Conservation (phyloP, 129 eudicot genomes). For the Flaveria sonorensis region DNA sequence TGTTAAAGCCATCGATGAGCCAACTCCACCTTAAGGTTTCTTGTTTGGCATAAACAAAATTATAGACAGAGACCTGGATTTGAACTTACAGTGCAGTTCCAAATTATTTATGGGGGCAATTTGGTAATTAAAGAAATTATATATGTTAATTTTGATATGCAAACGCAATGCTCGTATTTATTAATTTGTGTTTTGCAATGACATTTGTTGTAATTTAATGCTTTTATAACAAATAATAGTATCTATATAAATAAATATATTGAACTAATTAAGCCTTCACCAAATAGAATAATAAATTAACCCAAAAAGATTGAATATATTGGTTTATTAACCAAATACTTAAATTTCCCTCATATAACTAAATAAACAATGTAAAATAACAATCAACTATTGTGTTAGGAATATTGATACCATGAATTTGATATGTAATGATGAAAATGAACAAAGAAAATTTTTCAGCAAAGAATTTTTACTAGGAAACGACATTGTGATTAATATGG, state of each 20-base stretch:
- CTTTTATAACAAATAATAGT: background rate
- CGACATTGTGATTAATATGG: background rate
- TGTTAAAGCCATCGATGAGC: background rate
- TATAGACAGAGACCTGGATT: background rate
- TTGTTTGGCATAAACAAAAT: background rate
- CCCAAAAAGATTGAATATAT: background rate
- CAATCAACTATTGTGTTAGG: too few relatives aligned
- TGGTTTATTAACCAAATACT: background rate
- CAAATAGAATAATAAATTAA: background rate
- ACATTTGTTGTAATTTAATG: background rate
- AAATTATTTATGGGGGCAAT: background rate
- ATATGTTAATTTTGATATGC: background rate
- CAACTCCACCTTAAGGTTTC: background rate
- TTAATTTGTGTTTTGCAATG: background rate
- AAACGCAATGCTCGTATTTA: background rate
- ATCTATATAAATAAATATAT: too few relatives aligned
- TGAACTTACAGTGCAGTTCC: background rate
- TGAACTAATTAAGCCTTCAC: too few relatives aligned
- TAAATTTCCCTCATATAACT: background rate
- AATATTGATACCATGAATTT: background rate
- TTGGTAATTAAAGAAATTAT: background rate
- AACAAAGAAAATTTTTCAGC: background rate
- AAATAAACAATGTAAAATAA: background rate
- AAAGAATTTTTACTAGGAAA: background rate
- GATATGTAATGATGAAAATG: background rate